Evolutionary conservation across 441 rosid genomes (phyloP).

Genomic region (Metrosideros polymorpha): DNA sequence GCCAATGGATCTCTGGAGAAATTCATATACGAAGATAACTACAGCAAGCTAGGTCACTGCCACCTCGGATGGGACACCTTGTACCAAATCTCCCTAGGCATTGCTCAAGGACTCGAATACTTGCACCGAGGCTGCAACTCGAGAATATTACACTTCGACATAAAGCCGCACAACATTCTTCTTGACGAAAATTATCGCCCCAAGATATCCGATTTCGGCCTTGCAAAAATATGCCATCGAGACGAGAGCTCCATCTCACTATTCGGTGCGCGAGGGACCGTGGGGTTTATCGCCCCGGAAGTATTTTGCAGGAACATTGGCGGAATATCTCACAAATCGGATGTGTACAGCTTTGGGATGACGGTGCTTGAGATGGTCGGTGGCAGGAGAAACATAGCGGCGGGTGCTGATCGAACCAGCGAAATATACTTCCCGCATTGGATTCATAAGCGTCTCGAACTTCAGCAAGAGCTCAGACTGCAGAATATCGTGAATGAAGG

Average conservation of each 20-base stretch:
- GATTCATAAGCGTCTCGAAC: neutral
- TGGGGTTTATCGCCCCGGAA: slow-evolving; percentile 1
- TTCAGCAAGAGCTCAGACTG: neutral
- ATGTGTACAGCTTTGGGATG: slow-evolving; percentile 4
- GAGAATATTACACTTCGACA: neutral
- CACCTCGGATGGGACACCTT: neutral
- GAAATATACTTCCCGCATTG: slow-evolving; percentile 4
- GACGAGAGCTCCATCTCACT: neutral
- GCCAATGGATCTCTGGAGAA: neutral
- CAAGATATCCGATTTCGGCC: neutral
- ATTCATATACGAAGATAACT: neutral
- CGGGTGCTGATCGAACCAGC: neutral
- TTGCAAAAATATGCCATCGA: neutral
- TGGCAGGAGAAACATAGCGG: neutral
- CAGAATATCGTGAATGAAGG: neutral
- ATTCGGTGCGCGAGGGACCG: neutral
- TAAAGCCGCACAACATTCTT: slow-evolving; percentile 2
- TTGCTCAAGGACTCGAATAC: neutral
- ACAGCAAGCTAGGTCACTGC: neutral
- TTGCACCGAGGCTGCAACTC: neutral
- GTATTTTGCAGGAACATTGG: neutral
- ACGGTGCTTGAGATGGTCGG: neutral
- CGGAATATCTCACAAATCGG: neutral
- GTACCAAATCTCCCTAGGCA: slow-evolving; percentile 1
- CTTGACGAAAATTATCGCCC: neutral